These are phyloP conservation scores for Aspergillus biplanus DNA, from an alignment of 495 filamentous ascomycete species.

Conservation along the genomic window DNA sequence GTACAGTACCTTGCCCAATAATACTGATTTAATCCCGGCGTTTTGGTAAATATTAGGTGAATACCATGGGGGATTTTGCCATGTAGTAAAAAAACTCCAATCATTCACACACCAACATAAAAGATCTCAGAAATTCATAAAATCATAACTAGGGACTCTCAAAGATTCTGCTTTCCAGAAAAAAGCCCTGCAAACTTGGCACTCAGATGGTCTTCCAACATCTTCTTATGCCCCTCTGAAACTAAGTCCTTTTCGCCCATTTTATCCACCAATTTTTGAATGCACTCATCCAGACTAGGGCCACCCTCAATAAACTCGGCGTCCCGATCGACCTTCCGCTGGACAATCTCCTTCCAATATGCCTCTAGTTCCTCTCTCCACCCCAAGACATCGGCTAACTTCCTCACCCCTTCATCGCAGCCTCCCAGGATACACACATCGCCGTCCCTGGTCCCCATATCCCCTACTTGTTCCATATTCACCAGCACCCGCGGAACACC, in stretches of 20 bases:
- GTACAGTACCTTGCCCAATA: no score
- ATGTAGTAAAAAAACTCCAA: no score
- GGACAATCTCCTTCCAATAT: conserved; percentile 55
- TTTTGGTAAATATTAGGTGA: no score
- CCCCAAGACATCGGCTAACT: conserved; percentile 73
- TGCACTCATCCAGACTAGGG: conserved; percentile 41
- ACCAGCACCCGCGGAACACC: conserved; percentile 73
- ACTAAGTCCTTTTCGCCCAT: conserved; percentile 28
- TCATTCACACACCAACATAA: no score
- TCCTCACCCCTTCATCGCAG: conserved; percentile 77
- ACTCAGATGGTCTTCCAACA: conserved; percentile 22
- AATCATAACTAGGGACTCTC: no score
- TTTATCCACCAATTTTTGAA: conserved; percentile 42
- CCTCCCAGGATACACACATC: conserved; percentile 69
- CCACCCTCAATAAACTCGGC: conserved; percentile 16
- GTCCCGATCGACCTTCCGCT: conserved; percentile 21
- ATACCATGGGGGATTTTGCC: no score
- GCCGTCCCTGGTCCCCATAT: conserved; percentile 64
- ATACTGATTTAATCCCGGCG: no score
- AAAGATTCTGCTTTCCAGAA: background rate
- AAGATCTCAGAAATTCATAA: no score
- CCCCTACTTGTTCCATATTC: conserved; percentile 77
- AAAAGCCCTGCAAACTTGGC: conserved; percentile 17
- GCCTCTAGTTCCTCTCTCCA: conserved; percentile 80
- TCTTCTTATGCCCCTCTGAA: conserved; percentile 26